Evolutionary conservation across 305 asterid species (phyloP).

Genomic region (Fraxinus nigra): DNA sequence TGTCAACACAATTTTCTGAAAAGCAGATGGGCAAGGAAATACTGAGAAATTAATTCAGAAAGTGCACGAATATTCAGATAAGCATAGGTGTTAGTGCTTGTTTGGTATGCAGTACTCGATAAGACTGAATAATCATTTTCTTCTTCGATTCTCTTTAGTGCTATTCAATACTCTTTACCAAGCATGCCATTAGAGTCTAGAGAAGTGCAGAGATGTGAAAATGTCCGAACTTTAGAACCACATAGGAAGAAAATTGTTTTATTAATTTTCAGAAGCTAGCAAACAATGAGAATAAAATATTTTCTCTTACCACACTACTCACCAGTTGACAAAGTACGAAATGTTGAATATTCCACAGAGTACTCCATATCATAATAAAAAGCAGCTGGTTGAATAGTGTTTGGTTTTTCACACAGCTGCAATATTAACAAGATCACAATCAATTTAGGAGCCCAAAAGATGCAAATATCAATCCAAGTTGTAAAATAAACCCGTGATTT

Average conservation of each 20-base stretch:
- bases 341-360: slow-evolving; percentile 76
- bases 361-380: slow-evolving; percentile 89
- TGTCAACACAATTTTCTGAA: slow-evolving; percentile 30
- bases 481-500: not conserved
- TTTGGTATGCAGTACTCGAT: not conserved
- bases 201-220: not conserved
- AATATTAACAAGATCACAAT: slow-evolving; percentile 18
- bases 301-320: slow-evolving; percentile 17
- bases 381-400: slow-evolving; percentile 41
- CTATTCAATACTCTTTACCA: not conserved
- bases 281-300: not conserved
- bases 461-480: slow-evolving; percentile 16
- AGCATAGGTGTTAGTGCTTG: not conserved
- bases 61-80: not conserved
- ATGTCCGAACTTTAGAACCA: not conserved
- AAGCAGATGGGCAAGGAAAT: not conserved
- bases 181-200: not conserved
- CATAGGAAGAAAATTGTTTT: not conserved
- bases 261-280: not conserved
- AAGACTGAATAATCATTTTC: not conserved
- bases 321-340: slow-evolving; percentile 58
- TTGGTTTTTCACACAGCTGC: slow-evolving; percentile 45
- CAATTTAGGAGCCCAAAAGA: slow-evolving; percentile 17
- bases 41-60: slow-evolving; percentile 2
- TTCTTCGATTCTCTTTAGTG: not conserved